Evolutionary conservation across 352 stramenopile species (phyloP).

Genomic region (Globisporangium paroecandrum): DNA sequence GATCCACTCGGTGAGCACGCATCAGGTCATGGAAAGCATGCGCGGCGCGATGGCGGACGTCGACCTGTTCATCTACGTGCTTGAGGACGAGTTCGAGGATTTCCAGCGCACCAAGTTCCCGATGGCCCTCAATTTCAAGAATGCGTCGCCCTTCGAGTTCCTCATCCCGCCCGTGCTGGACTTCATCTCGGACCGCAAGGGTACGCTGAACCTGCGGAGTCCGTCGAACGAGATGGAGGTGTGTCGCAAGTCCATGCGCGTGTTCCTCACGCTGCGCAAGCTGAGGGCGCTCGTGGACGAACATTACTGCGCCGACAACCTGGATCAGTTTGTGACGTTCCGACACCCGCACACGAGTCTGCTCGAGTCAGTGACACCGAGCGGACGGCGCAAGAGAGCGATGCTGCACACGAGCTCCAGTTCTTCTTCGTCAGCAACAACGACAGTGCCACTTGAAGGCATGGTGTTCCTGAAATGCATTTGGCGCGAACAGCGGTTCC

Average conservation of each 20-base stretch:
- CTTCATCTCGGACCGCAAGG: slow-evolving; percentile 22
- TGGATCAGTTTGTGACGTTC: slow-evolving; percentile 53
- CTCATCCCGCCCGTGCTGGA: slow-evolving; percentile 39
- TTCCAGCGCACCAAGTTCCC: slow-evolving; percentile 56
- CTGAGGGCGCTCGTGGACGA: slow-evolving; percentile 51
- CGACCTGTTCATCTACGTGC: slow-evolving; percentile 76
- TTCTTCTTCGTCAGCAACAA: neutral
- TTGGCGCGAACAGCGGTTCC: slow-evolving; percentile 76
- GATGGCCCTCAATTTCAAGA: slow-evolving; percentile 47
- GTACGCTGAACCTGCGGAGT: slow-evolving; percentile 39
- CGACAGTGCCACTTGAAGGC: slow-evolving; percentile 39
- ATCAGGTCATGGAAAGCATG: slow-evolving; percentile 83
- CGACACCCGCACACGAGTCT: slow-evolving; percentile 56
- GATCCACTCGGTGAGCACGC: slow-evolving; percentile 62
- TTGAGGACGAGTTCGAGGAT: slow-evolving; percentile 62
- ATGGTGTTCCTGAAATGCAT: slow-evolving; percentile 73
- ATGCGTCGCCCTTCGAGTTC: slow-evolving; percentile 64
- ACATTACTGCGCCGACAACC: slow-evolving; percentile 35
- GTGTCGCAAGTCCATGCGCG: slow-evolving; percentile 64
- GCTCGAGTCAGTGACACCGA: slow-evolving; percentile 24
- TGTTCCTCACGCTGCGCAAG: slow-evolving; percentile 60
- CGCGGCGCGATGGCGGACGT: slow-evolving; percentile 74
- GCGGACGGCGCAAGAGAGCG: slow-evolving; percentile 5
- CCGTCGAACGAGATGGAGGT: slow-evolving; percentile 71
- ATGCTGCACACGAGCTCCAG: neutral